Evolutionary conservation across 495 filamentous ascomycete genomes (phyloP).

Genomic region (Podospora australis): DNA sequence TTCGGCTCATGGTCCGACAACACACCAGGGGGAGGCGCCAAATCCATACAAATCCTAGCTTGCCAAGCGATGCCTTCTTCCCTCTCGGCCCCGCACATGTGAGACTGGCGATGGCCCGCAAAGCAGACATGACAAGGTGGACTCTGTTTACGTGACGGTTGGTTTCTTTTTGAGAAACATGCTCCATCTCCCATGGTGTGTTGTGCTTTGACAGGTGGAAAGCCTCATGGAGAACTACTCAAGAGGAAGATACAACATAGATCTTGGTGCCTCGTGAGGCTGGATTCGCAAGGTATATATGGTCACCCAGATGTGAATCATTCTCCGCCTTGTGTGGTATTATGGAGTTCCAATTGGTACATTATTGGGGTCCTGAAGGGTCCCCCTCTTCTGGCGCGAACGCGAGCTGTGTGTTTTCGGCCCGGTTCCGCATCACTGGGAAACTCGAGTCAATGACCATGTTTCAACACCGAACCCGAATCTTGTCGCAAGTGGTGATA

Average conservation of each 20-base stretch:
- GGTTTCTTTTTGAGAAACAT: background rate
- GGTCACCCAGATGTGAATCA: background rate
- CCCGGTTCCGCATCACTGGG: background rate
- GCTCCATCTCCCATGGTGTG: background rate
- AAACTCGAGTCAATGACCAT: too few species aligned
- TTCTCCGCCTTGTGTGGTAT: background rate
- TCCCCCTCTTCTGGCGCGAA: too few species aligned
- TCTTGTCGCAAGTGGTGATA: too few species aligned
- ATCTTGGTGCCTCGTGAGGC: constrained; percentile 1
- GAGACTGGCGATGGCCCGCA: background rate
- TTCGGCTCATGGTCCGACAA: constrained; percentile 1
- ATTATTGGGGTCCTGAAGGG: background rate
- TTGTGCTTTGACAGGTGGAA: background rate
- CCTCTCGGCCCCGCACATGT: background rate
- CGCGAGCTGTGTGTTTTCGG: background rate
- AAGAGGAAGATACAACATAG: too few species aligned
- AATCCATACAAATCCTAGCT: too few species aligned
- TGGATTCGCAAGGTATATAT: too few species aligned
- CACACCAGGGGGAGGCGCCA: background rate
- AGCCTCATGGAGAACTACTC: background rate
- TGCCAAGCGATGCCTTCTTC: background rate
- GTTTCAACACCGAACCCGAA: too few species aligned
- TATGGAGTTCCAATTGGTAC: background rate
- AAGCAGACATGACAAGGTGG: background rate
- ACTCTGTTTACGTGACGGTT: too few species aligned